phyloP scores from a whole-genome alignment of 1,284 basidiomycete species.

The Apiotrichum porosum region DNA sequence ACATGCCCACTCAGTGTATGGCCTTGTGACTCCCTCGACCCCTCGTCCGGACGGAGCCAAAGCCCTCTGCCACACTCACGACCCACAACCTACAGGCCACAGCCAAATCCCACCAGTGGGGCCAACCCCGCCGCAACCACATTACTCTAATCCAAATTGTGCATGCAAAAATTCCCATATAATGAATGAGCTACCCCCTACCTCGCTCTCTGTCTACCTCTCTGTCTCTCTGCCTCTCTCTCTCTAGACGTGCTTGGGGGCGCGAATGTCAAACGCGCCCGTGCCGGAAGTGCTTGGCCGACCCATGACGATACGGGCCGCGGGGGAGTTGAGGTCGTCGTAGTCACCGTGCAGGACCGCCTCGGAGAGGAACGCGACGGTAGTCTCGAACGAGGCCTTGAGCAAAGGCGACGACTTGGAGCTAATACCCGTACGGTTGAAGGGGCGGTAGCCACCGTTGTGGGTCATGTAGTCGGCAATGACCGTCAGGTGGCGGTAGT shows the following conservation, averaged over 20 bases:
- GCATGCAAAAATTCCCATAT: no score
- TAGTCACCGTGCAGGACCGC: constrained; percentile 92
- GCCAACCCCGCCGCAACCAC: no score
- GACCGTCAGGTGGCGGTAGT: constrained; percentile 88
- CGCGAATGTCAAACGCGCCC: constrained; percentile 69
- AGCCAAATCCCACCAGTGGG: no score
- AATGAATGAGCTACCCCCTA: no score
- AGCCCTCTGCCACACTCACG: no score
- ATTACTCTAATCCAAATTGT: no score
- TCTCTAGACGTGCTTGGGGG: constrained; percentile 13
- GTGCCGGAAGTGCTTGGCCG: constrained; percentile 78
- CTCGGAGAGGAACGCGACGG: constrained; percentile 90
- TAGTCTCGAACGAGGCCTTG: constrained; percentile 97
- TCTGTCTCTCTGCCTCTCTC: neutral
- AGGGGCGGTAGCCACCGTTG: constrained; percentile 94
- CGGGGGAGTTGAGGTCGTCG: constrained; percentile 79
- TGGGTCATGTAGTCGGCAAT: constrained; percentile 99
- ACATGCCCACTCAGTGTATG: no score
- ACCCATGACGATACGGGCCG: constrained; percentile 83
- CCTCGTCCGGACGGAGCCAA: no score
- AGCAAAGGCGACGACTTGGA: constrained; percentile 87
- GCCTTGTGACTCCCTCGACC: no score
- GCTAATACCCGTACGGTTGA: constrained; percentile 92
- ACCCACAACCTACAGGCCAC: no score
- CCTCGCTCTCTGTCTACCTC: no score